Base-by-base conservation (phyloP, 1,284 basidiomycete genomes). In the Athelia sp. region DNA sequence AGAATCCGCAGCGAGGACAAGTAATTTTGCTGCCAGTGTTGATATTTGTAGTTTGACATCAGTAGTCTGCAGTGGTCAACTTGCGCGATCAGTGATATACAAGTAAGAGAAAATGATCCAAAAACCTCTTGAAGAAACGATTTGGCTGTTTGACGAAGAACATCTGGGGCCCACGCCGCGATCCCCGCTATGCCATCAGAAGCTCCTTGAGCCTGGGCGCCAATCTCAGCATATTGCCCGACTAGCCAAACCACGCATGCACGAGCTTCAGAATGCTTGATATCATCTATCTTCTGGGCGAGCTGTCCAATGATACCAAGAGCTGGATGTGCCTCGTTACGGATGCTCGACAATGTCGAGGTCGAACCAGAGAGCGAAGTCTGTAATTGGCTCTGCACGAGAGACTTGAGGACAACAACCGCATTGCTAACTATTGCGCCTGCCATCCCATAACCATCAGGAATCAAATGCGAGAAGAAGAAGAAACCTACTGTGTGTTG, bases 161-260 rank as follows among this genome's bases (percentile, higher is more conserved):
- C 81, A 60, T 98, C 94, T 0, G 93, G 90, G 0, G 87, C 91
- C 89, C 90, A 94, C 18, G 69, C 63, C 4, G 72, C 75, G 15
- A 84, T 59, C 4, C 80, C 79, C 44, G 80, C 75, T 3, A 75
- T 67, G 2, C 75, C 62, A 3, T 68, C 68, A 6, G 26, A 29
- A 36, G 57, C 63, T 32, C 36, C 36, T 17, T n/a, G 65, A 58
- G 18, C 61, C 67, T 49, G 51, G 54, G 32, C 44, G 56, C 26
- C 65, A 64, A 17, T 64, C 8, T 71, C 72, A 2, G 87, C 78
- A 62, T 90, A 92, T 64, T 95, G 91, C 0, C 94, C 94, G 0
- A 93, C 91, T 0, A 97, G 78, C 92, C 93, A 95, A 35, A 93
- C 70, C 0, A 96, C 82, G 56, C 88, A 93, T 0, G 92, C 90